Percentiles rank a stretch among this genome's conserved stretches.
These are phyloP conservation scores for Emiliania huxleyi DNA, from an alignment of 78 protist species.

Conservation along the genomic window DNA sequence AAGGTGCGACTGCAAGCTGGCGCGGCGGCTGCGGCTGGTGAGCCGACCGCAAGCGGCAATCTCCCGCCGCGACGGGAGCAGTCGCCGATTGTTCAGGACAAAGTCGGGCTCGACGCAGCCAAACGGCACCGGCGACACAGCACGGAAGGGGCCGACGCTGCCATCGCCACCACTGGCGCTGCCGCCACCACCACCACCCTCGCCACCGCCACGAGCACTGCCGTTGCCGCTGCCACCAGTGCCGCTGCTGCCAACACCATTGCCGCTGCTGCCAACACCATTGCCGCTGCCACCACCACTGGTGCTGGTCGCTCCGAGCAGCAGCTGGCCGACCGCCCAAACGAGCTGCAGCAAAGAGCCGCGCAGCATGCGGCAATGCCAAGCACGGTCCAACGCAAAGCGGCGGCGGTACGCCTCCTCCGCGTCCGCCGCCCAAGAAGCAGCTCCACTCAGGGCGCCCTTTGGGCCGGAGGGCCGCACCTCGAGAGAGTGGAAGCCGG, in stretches of 20 bases:
- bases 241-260: neutral
- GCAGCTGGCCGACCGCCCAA: neutral
- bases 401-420: neutral
- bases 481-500: neutral
- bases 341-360: neutral
- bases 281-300: too few relatives aligned
- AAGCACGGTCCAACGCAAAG: neutral
- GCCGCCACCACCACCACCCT: too few relatives aligned
- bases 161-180: too few relatives aligned
- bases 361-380: neutral
- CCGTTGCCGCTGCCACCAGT: too few relatives aligned
- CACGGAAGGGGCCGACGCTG: neutral
- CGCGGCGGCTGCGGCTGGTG: neutral
- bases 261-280: too few relatives aligned
- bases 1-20: neutral
- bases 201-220: too few relatives aligned
- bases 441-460: neutral
- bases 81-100: neutral
- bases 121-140: neutral
- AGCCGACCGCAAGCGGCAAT: neutral
- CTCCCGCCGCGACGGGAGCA: neutral
- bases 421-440: neutral
- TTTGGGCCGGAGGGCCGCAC: neutral
- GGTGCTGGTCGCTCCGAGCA: too few relatives aligned
- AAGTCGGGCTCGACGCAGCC: neutral